phyloP scores from a whole-genome alignment of 129 eudicot genomes.

The Helianthus tuberosus region DNA sequence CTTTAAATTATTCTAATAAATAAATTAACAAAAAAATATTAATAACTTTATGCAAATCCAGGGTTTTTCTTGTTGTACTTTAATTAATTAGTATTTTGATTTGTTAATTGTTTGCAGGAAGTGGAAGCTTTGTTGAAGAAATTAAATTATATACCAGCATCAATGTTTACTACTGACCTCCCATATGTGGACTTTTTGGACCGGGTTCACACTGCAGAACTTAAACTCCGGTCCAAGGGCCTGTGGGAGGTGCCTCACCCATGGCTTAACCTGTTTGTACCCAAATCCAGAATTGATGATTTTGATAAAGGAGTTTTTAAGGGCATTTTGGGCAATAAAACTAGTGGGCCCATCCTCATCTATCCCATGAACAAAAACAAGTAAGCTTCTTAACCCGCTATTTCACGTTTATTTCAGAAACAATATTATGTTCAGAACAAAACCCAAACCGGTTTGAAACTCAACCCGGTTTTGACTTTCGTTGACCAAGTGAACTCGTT shows the following conservation, averaged over 20 bases:
- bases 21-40: background rate
- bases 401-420: background rate
- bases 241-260: conserved; percentile 97
- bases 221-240: conserved; percentile 86
- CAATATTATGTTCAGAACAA: background rate
- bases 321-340: conserved; percentile 90
- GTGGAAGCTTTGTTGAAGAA: conserved; percentile 59
- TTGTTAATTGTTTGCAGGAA: conserved; percentile 44
- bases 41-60: background rate
- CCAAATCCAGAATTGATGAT: conserved; percentile 80
- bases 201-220: conserved; percentile 98
- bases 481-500: no score
- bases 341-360: conserved; percentile 91
- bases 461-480: no score
- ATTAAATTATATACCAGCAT: conserved; percentile 64
- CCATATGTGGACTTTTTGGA: conserved; percentile 82
- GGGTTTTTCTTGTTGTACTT: conserved; percentile 27
- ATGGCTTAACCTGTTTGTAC: conserved; percentile 88
- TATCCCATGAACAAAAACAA: conserved; percentile 95
- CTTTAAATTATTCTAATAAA: conserved; percentile 1
- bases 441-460: no score
- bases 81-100: background rate
- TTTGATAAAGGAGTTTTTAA: conserved; percentile 86
- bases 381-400: conserved; percentile 41
- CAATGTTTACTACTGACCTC: conserved; percentile 72